Evolutionary conservation across 139 green algal species (phyloP), one percentile per base, ranked within the genome.

Genomic region (Chlorella ohadii): DNA sequence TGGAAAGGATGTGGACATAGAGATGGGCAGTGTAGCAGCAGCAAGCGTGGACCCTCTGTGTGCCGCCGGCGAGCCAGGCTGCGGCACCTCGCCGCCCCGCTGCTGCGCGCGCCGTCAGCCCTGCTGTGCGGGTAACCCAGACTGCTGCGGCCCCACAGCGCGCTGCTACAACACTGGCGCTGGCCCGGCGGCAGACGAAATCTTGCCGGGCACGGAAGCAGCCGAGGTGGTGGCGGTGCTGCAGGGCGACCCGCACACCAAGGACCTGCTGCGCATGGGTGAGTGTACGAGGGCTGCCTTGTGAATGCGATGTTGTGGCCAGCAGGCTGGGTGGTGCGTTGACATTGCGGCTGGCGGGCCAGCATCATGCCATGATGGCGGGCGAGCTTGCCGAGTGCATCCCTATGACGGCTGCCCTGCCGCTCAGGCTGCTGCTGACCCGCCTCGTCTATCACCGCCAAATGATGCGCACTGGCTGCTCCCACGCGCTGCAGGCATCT

Each of bases 401-500:
- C n/a, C n/a, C n/a, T n/a, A n/a, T n/a, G n/a, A n/a, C n/a, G n/a
- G n/a, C n/a, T n/a, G n/a, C n/a, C n/a, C n/a, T n/a, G n/a, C n/a
- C n/a, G n/a, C n/a, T n/a, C n/a, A n/a, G n/a, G n/a, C n/a, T n/a
- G n/a, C n/a, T n/a, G n/a, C n/a, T n/a, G n/a, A n/a, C n/a, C n/a
- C n/a, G n/a, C n/a, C n/a, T n/a, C n/a, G n/a, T n/a, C n/a, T n/a
- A n/a, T n/a, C n/a, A n/a, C n/a, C n/a, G n/a, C n/a, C n/a, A n/a
- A n/a, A n/a, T n/a, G n/a, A n/a, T n/a, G n/a, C n/a, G n/a, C n/a
- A n/a, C n/a, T n/a, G n/a, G n/a, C n/a, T n/a, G n/a, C n/a, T n/a
- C n/a, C n/a, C n/a, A n/a, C n/a, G n/a, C n/a, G n/a, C 51, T 13
- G 68, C 68, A 75, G 82, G 83, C 23, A 33, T 93, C 9, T 84